Base-by-base conservation (phyloP, 2,329 filamentous ascomycete species). In the Penicillium sp. region DNA sequence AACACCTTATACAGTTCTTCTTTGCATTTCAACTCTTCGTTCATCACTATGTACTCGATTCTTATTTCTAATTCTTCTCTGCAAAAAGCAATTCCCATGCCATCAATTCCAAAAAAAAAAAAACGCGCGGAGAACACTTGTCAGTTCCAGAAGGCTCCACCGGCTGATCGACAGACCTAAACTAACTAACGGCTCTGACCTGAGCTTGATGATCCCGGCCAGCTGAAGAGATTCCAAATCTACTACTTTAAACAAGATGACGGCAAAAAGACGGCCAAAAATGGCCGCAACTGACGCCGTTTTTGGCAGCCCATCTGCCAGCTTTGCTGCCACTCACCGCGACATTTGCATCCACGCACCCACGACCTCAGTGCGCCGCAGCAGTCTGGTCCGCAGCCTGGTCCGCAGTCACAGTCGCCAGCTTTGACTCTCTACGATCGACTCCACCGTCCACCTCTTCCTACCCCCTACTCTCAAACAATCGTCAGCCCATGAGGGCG, bases 131-230 rank as follows among this genome's bases (percentile, higher is more conserved):
- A 27, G 33, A 45, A 27, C 39, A 31, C 46, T 19, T 44, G 46
- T 37, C 46, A 33, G n/a, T 56, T 56, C 50, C 50, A 25, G 11
- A 14, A 31, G 18, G 27, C 43, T 27, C 43, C 42, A 45, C 41
- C 14, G 13, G 22, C 25, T 22, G 33, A 35, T 35, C 33, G 33
- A 35, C 31, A 34, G 33, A 18, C 22, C 22, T 25, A 25, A 25
- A 8, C 27, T 37, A 13, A 19, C 18, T 31, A n/a, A 29, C 31
- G 19, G 16, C 34, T 7, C 8, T 25, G 22, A 25, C 4, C 22
- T 7, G 22, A 25, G n/a, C n/a, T 25, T 16, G 27, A 45, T 27
- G 42, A 22, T 18, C 13, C 3, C 4, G 18, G 12, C 13, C 12
- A 25, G 7, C 22, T 33, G 29, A 38, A 37, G 2, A 28, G 4